Evolutionary conservation across 2,329 filamentous ascomycete genomes (phyloP).

Genomic region (Talaromyces sp.): DNA sequence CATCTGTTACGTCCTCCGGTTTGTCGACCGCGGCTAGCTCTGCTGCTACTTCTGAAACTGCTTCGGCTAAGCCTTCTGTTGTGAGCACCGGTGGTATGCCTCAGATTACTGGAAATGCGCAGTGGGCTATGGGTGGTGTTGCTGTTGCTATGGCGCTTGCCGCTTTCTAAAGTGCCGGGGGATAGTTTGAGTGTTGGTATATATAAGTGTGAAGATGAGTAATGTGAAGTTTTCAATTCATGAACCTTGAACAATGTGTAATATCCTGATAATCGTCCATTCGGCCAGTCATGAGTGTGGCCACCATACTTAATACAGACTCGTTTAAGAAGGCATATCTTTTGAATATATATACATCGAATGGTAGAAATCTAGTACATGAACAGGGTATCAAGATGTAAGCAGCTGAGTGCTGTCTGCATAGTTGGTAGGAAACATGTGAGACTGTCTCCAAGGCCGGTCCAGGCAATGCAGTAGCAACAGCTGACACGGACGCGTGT

Average conservation of each 20-base stretch:
- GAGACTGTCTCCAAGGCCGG: background rate
- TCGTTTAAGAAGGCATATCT: background rate
- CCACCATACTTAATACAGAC: background rate
- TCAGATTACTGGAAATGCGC: slow-evolving; percentile 13
- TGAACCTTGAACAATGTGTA: too few species aligned
- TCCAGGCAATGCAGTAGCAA: background rate
- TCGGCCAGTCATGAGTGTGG: background rate
- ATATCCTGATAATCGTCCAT: background rate
- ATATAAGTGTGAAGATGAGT: background rate
- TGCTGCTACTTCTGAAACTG: slow-evolving; percentile 10
- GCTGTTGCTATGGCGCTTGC: slow-evolving; percentile 14
- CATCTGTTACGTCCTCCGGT: background rate
- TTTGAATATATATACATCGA: background rate
- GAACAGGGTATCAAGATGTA: background rate
- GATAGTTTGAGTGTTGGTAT: background rate
- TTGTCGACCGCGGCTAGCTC: slow-evolving; percentile 5
- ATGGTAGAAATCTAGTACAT: background rate
- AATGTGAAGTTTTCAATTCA: background rate
- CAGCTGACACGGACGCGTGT: background rate
- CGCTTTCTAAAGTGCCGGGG: slow-evolving; percentile 6
- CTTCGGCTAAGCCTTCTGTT: background rate
- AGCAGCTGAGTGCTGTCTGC: background rate
- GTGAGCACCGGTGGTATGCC: slow-evolving; percentile 14
- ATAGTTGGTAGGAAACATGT: background rate
- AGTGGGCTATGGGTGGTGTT: slow-evolving; percentile 15